These are phyloP conservation scores for Brasenia schreberi DNA, from an alignment of 164 flowering plant species.

Conservation along the genomic window DNA sequence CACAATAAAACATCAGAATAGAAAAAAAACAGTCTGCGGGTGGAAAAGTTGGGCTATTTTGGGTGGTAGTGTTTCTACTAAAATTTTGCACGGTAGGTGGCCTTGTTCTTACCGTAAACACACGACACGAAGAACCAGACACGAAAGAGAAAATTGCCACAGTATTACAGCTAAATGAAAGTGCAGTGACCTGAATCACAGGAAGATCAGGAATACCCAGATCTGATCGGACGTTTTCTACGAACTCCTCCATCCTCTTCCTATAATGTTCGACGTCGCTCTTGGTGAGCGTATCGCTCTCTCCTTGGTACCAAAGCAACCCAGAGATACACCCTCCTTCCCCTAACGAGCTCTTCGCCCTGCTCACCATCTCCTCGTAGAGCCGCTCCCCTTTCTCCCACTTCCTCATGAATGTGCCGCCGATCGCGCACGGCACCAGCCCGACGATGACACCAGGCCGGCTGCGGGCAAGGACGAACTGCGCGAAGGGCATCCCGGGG, in stretches of 20 bases:
- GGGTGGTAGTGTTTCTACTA: too few species aligned
- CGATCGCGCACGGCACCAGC: conserved; percentile 73
- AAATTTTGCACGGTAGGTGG: too few species aligned
- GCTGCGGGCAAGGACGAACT: conserved; percentile 16
- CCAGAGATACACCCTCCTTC: conserved; percentile 41
- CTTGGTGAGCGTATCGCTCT: conserved; percentile 34
- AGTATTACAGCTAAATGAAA: not conserved
- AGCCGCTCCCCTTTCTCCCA: conserved; percentile 46
- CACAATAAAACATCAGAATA: too few species aligned
- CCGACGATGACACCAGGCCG: conserved; percentile 20
- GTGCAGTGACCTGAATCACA: conserved; percentile 46
- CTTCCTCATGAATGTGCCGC: conserved; percentile 56
- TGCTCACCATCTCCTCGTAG: conserved; percentile 31
- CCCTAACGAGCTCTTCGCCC: conserved; percentile 26
- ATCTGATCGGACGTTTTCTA: conserved; percentile 40
- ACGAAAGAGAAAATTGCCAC: not conserved
- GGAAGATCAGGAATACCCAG: conserved; percentile 48
- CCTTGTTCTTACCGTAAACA: not conserved
- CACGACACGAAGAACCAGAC: not conserved
- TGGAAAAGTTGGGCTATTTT: too few species aligned
- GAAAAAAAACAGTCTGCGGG: too few species aligned
- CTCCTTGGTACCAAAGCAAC: conserved; percentile 81
- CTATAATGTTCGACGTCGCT: conserved; percentile 25
- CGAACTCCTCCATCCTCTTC: conserved; percentile 9
- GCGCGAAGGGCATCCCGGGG: conserved; percentile 70